Conservation (phyloP, 2,329 filamentous ascomycete species). For the Talaromyces amestolkiae region DNA sequence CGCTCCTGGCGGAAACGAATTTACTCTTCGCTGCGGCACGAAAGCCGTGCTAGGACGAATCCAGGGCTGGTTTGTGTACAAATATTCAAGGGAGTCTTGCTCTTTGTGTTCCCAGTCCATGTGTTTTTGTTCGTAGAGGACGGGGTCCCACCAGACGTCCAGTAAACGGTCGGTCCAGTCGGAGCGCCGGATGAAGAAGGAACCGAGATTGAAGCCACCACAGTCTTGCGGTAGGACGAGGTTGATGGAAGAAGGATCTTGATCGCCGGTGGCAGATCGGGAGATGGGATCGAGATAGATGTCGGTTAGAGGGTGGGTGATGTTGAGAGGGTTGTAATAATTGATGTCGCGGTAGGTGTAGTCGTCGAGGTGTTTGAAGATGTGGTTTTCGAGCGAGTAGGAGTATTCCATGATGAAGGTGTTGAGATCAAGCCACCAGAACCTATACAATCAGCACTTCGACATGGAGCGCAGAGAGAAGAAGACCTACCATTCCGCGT, state of each 20-base stretch:
- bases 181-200: constrained; percentile 84
- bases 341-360: constrained; percentile 94
- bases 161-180: constrained; percentile 87
- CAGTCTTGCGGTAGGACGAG: constrained; percentile 91
- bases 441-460: constrained; percentile 56
- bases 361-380: constrained; percentile 75
- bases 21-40: constrained; percentile 85
- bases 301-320: constrained; percentile 74
- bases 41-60: constrained; percentile 85
- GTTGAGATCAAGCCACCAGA: constrained; percentile 98
- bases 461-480: too few relatives aligned
- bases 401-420: constrained; percentile 97
- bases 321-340: constrained; percentile 90
- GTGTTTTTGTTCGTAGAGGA: constrained; percentile 95
- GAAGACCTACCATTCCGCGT: constrained; percentile 81
- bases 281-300: constrained; percentile 74
- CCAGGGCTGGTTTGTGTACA: constrained; percentile 91
- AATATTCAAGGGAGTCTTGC: constrained; percentile 88
- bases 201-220: constrained; percentile 91
- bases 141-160: constrained; percentile 98
- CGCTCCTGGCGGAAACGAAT: constrained; percentile 87
- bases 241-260: constrained; percentile 74
- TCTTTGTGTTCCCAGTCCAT: constrained; percentile 99
- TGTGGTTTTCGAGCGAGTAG: constrained; percentile 82
- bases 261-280: constrained; percentile 72